Percentiles rank a stretch among this genome's conserved stretches.
These are phyloP conservation scores for Gillenia trifoliata DNA, from an alignment of 306 rosid genomes.

Conservation along the genomic window DNA sequence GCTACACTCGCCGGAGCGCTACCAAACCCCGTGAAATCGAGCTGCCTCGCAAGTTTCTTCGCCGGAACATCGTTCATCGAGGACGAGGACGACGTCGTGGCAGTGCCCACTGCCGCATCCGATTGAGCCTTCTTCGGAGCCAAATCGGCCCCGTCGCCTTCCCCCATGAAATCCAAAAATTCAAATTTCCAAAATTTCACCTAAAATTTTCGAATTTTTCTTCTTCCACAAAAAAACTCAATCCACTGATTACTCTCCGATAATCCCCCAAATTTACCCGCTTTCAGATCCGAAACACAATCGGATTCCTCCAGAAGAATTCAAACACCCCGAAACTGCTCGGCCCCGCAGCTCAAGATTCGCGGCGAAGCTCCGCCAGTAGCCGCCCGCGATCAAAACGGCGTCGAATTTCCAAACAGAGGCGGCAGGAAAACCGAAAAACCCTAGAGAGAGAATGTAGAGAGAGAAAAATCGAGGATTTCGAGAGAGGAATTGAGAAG, in stretches of 20 bases:
- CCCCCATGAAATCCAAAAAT: conserved; percentile 64
- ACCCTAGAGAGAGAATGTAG: conserved; percentile 3
- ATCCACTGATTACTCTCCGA: conserved; percentile 35
- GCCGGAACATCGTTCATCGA: conserved; percentile 48
- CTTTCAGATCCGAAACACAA: conserved; percentile 4
- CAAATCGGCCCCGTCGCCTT: conserved; percentile 61
- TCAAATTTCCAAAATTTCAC: conserved; percentile 23
- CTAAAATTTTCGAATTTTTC: not conserved
- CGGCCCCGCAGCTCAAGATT: conserved; percentile 39
- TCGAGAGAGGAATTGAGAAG: conserved; percentile 20
- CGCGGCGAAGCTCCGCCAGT: conserved; percentile 26
- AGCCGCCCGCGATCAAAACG: conserved; percentile 24
- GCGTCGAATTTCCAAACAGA: conserved; percentile 24
- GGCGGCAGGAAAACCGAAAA: not conserved
- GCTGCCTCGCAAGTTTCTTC: conserved; percentile 94
- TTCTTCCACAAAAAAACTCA: conserved; percentile 29
- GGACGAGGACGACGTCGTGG: conserved; percentile 23
- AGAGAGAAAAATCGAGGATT: conserved; percentile 17
- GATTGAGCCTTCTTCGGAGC: conserved; percentile 47
- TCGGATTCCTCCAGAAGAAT: not conserved
- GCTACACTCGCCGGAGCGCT: conserved; percentile 33
- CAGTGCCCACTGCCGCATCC: conserved; percentile 29
- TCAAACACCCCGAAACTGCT: not conserved
- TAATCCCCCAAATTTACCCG: conserved; percentile 9
- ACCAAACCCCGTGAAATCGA: conserved; percentile 73